Evolutionary conservation across 2,329 filamentous ascomycete species (phyloP), one percentile per base, ranked within the genome.

Genomic region (Mycosphaerella sp.): DNA sequence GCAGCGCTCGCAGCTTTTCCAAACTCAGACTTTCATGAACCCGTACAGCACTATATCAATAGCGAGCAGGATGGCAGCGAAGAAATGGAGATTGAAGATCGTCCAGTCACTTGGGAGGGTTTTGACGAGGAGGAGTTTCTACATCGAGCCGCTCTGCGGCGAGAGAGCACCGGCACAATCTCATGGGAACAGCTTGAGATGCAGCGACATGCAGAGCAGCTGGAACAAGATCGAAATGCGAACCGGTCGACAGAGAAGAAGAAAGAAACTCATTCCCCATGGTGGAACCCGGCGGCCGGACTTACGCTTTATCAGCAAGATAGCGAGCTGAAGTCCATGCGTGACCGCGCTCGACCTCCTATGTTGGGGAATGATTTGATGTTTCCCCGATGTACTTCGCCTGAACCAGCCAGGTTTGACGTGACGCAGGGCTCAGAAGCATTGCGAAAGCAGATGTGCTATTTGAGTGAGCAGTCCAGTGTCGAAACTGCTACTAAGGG

Each of bases 281-380:
- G 74, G 68, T 72, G 72, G 55, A 73, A 71, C 46, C 67, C 70
- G 8, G 67, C 63, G 12, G 64, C 66, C 26, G 60, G 53, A 8
- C 60, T 55, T 21, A 62, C 55, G 17, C 51, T 61, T 63, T 54
- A 65, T 45, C 61, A 71, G 48, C 69, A 66, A 40, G 72, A 76
- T 52, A 53, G 43, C 29, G 74, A 76, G 54, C 60, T 81, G 39
- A 73, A 77, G 57, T 75, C 76, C 26, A 80, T 82, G 74, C 77
- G 77, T 21, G 83, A 83, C 56, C 75, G 76, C 42, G 78, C 79
- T 26, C 80, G 78, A 41, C 92, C 92, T 40, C 92, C 92, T 8
- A 95, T 97, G 90, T 81, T 95, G 9, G 92, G 92, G 53, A 74
- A 77, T 54, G 87, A 95, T 61, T 80, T 97, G 51, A 76, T 78